Percentiles rank a stretch among this genome's conserved stretches.
These are phyloP conservation scores for Gracilaria vermiculophylla DNA, from an alignment of 23 red algal genomes.

Conservation along the genomic window DNA sequence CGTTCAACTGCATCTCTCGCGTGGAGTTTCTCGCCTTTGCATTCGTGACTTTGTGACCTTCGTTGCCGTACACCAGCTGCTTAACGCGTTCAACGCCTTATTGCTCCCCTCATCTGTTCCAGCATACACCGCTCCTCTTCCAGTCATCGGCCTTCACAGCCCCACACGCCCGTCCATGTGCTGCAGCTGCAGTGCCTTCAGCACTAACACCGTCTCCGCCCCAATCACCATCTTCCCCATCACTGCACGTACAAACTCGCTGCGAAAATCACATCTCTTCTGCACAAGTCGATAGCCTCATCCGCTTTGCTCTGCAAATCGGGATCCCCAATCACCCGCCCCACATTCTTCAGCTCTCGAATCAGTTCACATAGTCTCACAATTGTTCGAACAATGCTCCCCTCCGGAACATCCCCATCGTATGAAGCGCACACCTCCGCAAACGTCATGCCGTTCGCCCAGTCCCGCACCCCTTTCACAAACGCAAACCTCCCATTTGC, in stretches of 20 bases:
- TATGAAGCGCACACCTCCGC: constrained; percentile 58
- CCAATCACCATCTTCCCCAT: no score
- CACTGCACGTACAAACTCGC: constrained; percentile 90
- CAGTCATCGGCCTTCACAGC: no score
- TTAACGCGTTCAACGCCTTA: no score
- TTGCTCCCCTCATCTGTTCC: no score
- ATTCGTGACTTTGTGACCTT: no score
- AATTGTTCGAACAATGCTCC: constrained; percentile 88
- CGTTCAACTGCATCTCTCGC: no score
- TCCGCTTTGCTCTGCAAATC: constrained; percentile 65
- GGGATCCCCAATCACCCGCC: constrained; percentile 88
- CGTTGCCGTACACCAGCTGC: no score
- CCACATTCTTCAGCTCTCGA: constrained; percentile 80
- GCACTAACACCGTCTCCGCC: no score
- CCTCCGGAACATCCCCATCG: constrained; percentile 78
- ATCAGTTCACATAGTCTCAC: constrained; percentile 85
- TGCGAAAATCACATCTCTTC: constrained; percentile 94
- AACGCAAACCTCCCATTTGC: constrained; percentile 67
- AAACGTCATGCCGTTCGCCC: constrained; percentile 88
- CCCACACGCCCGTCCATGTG: no score
- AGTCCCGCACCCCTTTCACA: constrained; percentile 61
- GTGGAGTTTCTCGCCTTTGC: no score
- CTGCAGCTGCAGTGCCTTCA: no score
- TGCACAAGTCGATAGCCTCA: constrained; percentile 53
- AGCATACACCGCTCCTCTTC: no score